Percentiles rank a stretch among this genome's conserved stretches.
phyloP scores from a whole-genome alignment of 805 yeast species.

The Zygoascus biomembranicola region DNA sequence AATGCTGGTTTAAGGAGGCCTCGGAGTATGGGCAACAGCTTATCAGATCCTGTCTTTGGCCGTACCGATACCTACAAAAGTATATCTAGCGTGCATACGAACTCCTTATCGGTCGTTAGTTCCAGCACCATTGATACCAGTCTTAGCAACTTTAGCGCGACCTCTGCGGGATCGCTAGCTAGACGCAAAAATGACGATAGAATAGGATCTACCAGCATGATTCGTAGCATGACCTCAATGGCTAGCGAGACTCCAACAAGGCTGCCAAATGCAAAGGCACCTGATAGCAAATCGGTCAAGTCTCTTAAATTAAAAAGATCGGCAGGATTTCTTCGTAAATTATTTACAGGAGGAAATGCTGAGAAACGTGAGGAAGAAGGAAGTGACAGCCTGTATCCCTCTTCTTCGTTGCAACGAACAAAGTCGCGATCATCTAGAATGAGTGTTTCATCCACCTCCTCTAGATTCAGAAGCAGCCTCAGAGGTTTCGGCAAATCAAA shows the following conservation, averaged over 20 bases:
- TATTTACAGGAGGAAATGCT: constrained; percentile 11
- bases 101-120: constrained; percentile 13
- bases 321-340: constrained; percentile 21
- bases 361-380: background rate
- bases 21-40: background rate
- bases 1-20: no score
- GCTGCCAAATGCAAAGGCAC: constrained; percentile 13
- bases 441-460: constrained; percentile 12
- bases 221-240: background rate
- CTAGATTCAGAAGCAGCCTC: constrained; percentile 5
- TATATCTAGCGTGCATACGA: constrained; percentile 14
- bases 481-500: background rate
- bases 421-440: constrained; percentile 18
- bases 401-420: constrained; percentile 9
- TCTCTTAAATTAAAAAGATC: constrained; percentile 24
- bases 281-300: constrained; percentile 5
- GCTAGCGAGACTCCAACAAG: constrained; percentile 15
- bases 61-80: constrained; percentile 14
- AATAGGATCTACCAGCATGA: background rate
- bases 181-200: constrained; percentile 46
- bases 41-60: background rate
- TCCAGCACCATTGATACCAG: constrained; percentile 28
- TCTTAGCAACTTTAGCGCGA: constrained; percentile 68
- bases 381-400: background rate
- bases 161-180: constrained; percentile 79